Evolutionary conservation across 1,284 basidiomycete genomes (phyloP).

Genomic region (Boletellus deceptivus): DNA sequence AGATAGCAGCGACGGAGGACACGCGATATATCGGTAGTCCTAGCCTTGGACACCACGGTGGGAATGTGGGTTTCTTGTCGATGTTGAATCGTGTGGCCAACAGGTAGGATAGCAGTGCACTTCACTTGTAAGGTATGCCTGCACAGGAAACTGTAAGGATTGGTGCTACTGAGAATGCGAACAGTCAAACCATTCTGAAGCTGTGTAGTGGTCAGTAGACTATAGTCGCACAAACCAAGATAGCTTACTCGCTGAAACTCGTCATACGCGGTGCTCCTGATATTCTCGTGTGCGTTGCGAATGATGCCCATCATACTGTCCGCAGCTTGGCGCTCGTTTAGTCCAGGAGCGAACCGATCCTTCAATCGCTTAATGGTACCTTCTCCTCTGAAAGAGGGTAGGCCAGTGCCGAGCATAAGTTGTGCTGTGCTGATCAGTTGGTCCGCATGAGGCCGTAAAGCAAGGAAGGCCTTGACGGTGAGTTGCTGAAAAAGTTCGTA

Average conservation of each 20-base stretch:
- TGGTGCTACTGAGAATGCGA: background rate
- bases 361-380: constrained; percentile 83
- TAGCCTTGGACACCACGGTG: background rate
- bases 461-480: constrained; percentile 94
- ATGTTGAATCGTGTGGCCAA: background rate
- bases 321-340: constrained; percentile 89
- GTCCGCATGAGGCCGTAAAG: constrained; percentile 87
- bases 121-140: constrained; percentile 57
- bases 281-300: constrained; percentile 92
- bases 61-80: background rate
- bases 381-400: constrained; percentile 97
- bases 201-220: constrained; percentile 32
- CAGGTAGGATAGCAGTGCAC: background rate
- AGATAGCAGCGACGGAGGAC: no score
- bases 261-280: constrained; percentile 89
- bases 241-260: constrained; percentile 79
- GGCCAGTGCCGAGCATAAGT: constrained; percentile 92
- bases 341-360: constrained; percentile 82
- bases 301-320: constrained; percentile 90
- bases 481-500: constrained; percentile 93
- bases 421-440: constrained; percentile 87
- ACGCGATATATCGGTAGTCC: background rate
- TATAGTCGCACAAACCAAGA: background rate
- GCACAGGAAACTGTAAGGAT: constrained; percentile 9
- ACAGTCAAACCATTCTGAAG: constrained; percentile 49